Evolutionary conservation across 306 rosid genomes (phyloP).

Genomic region (Castanopsis chinensis): DNA sequence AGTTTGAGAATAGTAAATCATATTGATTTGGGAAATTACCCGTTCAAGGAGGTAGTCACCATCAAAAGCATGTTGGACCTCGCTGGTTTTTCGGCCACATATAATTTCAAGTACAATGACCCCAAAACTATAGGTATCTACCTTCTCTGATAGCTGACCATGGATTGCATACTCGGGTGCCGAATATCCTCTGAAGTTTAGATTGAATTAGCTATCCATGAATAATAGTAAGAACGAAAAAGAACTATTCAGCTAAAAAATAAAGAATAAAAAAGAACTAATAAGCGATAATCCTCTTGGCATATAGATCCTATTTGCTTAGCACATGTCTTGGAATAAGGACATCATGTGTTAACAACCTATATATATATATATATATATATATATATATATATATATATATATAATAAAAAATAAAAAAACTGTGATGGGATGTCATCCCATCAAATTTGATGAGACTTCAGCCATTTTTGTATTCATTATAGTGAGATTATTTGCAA

Average conservation of each 20-base stretch:
- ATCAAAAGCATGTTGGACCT: slow-evolving; percentile 30
- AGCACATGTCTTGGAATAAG: background rate
- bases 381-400: background rate
- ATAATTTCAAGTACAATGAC: slow-evolving; percentile 64
- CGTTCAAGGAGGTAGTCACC: slow-evolving; percentile 64
- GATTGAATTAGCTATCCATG: background rate
- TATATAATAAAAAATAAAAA: no score
- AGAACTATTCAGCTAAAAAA: no score
- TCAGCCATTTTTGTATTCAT: no score
- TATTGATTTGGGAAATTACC: slow-evolving; percentile 29
- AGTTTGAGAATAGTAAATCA: background rate
- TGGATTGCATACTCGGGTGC: slow-evolving; percentile 82
- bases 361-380: no score
- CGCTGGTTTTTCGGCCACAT: slow-evolving; percentile 55
- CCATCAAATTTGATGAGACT: no score
- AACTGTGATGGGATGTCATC: no score
- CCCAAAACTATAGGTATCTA: slow-evolving; percentile 68
- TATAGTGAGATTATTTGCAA: no score
- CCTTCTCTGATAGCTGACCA: slow-evolving; percentile 72
- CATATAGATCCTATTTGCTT: background rate
- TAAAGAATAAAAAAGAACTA: no score
- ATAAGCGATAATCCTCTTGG: no score
- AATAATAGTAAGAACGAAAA: background rate
- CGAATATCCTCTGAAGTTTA: slow-evolving; percentile 47
- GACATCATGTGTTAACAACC: no score